phyloP scores from a whole-genome alignment of 495 filamentous ascomycete genomes.

The Aspergillus nidulans region DNA sequence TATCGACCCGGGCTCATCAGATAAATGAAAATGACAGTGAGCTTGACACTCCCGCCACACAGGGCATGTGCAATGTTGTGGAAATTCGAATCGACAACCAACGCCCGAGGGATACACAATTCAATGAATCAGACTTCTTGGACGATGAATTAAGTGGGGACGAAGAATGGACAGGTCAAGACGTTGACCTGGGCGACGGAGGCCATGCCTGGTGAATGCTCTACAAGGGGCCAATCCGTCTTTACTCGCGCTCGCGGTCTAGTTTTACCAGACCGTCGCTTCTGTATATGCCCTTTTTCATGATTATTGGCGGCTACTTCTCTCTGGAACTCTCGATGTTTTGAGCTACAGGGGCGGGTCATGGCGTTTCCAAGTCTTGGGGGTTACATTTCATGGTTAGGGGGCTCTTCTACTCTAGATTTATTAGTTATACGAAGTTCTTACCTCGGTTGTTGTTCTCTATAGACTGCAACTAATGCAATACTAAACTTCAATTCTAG shows the following conservation, averaged over 20 bases:
- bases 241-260: not conserved
- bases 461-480: too few species aligned
- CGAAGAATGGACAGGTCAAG: slow-evolving; percentile 69
- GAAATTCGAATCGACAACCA: slow-evolving; percentile 78
- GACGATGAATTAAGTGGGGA: slow-evolving; percentile 66
- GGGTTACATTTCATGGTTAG: not conserved
- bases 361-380: not conserved
- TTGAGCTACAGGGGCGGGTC: not conserved
- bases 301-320: not conserved
- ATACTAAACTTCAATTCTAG: too few species aligned
- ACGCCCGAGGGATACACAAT: slow-evolving; percentile 67
- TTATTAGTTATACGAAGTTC: not conserved
- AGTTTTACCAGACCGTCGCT: not conserved
- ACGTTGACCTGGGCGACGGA: slow-evolving; percentile 21
- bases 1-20: not conserved
- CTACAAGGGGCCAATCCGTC: not conserved
- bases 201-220: slow-evolving; percentile 27
- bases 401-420: not conserved
- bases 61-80: slow-evolving; percentile 79
- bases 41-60: slow-evolving; percentile 41
- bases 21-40: slow-evolving; percentile 15
- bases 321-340: not conserved
- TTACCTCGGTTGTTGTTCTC: too few species aligned
- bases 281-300: not conserved
- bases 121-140: slow-evolving; percentile 73